A percentile compares a stretch with the other conserved stretches of the same genome.
Evolutionary conservation across 2,329 filamentous ascomycete species (phyloP).

Genomic region (Orbilia quercus): DNA sequence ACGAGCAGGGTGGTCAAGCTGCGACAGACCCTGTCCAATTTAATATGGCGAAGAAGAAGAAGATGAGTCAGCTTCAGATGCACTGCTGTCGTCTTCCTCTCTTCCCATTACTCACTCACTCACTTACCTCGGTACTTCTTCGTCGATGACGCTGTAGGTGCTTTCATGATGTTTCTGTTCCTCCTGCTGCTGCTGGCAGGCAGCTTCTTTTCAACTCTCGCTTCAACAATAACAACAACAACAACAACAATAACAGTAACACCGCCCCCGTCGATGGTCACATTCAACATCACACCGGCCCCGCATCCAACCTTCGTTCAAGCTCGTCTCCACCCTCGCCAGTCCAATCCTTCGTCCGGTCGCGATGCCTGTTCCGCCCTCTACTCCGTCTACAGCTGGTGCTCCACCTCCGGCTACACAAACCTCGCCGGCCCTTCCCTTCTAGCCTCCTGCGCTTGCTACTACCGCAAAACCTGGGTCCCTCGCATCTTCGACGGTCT

Average conservation of each 20-base stretch:
- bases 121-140: too few relatives aligned
- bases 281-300: constrained; percentile 34
- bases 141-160: too few relatives aligned
- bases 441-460: constrained; percentile 50
- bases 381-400: constrained; percentile 54
- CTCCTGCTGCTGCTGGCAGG: constrained; percentile 7
- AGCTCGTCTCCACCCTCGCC: constrained; percentile 40
- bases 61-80: too few relatives aligned
- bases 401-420: constrained; percentile 37
- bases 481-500: constrained; percentile 45
- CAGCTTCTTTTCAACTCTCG: constrained; percentile 8
- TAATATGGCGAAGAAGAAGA: too few relatives aligned
- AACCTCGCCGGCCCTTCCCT: constrained; percentile 44
- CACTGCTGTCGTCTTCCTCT: too few relatives aligned
- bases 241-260: not conserved
- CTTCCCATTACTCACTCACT: too few relatives aligned
- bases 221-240: not conserved
- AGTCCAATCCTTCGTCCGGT: constrained; percentile 24
- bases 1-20: constrained; percentile 23
- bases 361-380: constrained; percentile 53
- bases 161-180: constrained; percentile 13
- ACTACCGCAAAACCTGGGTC: constrained; percentile 38
- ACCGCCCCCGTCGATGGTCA: constrained; percentile 1
- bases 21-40: constrained; percentile 50
- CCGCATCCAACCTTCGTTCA: constrained; percentile 42